Evolutionary conservation across 140 eudicot species (phyloP).

Genomic region (Stevia rebaudiana): DNA sequence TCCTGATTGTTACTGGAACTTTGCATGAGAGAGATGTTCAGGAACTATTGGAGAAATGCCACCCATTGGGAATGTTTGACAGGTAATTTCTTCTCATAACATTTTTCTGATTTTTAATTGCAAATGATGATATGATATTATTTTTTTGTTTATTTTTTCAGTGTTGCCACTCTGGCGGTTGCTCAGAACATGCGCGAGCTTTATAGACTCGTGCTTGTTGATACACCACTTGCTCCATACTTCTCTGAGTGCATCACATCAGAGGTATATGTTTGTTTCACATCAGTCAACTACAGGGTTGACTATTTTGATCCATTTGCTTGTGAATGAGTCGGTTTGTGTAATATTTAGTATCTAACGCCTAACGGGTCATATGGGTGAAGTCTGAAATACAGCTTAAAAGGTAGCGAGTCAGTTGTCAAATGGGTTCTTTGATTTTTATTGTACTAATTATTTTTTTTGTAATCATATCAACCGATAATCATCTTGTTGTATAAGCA

Average conservation of each 20-base stretch:
- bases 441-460: neutral
- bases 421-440: no score
- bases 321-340: neutral
- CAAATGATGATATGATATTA: conserved; percentile 7
- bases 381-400: neutral
- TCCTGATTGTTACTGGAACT: conserved; percentile 93
- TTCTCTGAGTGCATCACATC: conserved; percentile 95
- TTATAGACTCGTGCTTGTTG: conserved; percentile 86
- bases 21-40: conserved; percentile 96
- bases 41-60: conserved; percentile 89
- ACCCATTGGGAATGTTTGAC: conserved; percentile 98
- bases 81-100: conserved; percentile 36
- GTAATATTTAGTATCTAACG: neutral
- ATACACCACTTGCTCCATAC: conserved; percentile 95
- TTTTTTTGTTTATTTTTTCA: conserved; percentile 26
- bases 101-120: neutral
- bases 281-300: neutral
- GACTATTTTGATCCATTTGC: neutral
- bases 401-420: neutral
- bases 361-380: neutral
- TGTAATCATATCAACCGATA: neutral
- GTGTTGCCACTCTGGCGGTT: conserved; percentile 88
- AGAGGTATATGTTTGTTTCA: conserved; percentile 50
- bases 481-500: no score
- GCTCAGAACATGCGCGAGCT: conserved; percentile 98